phyloP scores from a whole-genome alignment of 148 eudicot genomes.

The Beta vulgaris region DNA sequence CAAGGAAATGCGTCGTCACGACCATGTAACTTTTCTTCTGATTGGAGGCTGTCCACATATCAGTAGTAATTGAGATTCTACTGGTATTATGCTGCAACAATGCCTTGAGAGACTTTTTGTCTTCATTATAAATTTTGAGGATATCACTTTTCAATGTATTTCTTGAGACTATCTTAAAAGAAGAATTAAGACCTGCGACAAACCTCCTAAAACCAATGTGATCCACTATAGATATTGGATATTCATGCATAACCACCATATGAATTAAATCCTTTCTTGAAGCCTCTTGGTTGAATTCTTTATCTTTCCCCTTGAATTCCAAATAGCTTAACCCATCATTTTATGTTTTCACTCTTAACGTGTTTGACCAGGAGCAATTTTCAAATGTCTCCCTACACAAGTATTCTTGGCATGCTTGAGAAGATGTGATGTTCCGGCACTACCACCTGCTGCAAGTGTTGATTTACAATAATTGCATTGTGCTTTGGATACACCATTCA shows the following conservation, averaged over 20 bases:
- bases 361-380: too few relatives aligned
- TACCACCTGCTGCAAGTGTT: too few relatives aligned
- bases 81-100: neutral
- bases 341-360: too few relatives aligned
- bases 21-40: slow-evolving; percentile 18
- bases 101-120: neutral
- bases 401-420: too few relatives aligned
- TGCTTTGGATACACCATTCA: too few relatives aligned
- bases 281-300: neutral
- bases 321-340: too few relatives aligned
- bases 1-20: slow-evolving; percentile 3
- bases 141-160: neutral
- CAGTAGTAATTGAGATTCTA: neutral
- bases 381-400: too few relatives aligned
- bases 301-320: neutral
- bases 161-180: neutral
- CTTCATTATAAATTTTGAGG: neutral
- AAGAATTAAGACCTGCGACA: neutral
- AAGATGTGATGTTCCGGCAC: too few relatives aligned
- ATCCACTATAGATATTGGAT: too few relatives aligned
- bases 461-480: too few relatives aligned
- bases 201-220: neutral
- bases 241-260: neutral
- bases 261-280: neutral
- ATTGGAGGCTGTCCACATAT: slow-evolving; percentile 12